Evolutionary conservation across 2,329 filamentous ascomycete genomes (phyloP).

Genomic region (Colletotrichum scovillei): DNA sequence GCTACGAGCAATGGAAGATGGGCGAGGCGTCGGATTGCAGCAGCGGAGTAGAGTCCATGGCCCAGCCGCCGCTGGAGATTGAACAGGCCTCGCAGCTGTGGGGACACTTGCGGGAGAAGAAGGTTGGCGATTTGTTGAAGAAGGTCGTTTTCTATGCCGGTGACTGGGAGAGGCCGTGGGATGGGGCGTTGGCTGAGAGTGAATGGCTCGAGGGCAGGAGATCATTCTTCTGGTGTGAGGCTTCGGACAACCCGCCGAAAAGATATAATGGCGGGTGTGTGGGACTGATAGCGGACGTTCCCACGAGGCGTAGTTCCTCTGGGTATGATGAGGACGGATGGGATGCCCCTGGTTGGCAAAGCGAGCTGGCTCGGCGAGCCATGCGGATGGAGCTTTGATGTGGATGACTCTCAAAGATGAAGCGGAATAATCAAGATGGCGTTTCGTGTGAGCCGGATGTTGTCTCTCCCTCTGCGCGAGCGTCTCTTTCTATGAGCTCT

Average conservation of each 20-base stretch:
- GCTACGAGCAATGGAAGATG: not conserved
- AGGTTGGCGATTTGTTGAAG: not conserved
- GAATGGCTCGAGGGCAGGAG: conserved; percentile 7
- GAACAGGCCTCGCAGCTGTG: not conserved
- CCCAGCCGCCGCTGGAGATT: not conserved
- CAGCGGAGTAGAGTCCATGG: not conserved
- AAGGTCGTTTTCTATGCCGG: conserved; percentile 10
- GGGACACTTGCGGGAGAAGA: not conserved
- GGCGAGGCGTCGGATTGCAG: not conserved
- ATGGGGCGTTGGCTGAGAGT: not conserved
- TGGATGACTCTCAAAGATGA: not conserved
- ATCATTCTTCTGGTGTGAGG: not conserved
- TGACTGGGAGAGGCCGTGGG: conserved; percentile 7
- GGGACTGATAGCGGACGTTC: not conserved
- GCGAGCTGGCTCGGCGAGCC: not conserved
- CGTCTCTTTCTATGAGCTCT: not conserved
- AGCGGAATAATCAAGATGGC: not conserved
- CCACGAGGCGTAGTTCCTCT: not conserved
- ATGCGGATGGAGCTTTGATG: not conserved
- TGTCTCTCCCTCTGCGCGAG: not conserved
- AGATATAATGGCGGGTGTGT: not conserved
- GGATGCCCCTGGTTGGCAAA: not conserved
- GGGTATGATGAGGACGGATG: not conserved
- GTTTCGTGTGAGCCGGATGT: not conserved
- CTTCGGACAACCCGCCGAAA: not conserved